These are phyloP conservation scores for Allantophomopsis lycopodina DNA, from an alignment of 2,329 filamentous ascomycete genomes.

Conservation along the genomic window DNA sequence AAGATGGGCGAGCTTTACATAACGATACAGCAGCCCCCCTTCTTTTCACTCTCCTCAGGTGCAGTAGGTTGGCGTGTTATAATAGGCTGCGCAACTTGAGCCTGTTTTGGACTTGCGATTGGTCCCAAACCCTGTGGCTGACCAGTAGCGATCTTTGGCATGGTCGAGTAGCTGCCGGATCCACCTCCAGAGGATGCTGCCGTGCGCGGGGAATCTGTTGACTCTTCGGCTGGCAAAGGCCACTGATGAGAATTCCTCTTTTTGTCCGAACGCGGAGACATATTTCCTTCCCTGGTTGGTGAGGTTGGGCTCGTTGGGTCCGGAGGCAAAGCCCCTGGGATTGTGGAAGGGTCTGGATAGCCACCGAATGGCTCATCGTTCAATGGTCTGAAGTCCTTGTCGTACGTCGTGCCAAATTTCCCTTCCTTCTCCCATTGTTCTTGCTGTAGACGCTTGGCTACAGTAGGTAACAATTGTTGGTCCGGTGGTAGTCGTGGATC, in stretches of 20 bases:
- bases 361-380: conserved; percentile 40
- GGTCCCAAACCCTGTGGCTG: conserved; percentile 18
- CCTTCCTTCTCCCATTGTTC: conserved; percentile 93
- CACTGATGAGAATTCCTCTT: conserved; percentile 31
- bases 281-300: conserved; percentile 11
- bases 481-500: conserved; percentile 89
- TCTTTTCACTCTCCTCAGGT: conserved; percentile 31
- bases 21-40: conserved; percentile 34
- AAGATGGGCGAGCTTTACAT: conserved; percentile 23
- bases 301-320: background rate
- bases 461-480: conserved; percentile 88
- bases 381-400: conserved; percentile 74
- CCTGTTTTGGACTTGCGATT: conserved; percentile 9
- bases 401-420: conserved; percentile 72
- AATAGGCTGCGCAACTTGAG: conserved; percentile 24
- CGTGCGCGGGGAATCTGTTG: conserved; percentile 28
- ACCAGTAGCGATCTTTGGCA: conserved; percentile 19
- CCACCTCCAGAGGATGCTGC: conserved; percentile 23
- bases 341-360: conserved; percentile 19
- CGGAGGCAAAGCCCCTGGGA: background rate
- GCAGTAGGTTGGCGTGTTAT: conserved; percentile 32
- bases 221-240: conserved; percentile 40
- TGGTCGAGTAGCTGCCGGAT: conserved; percentile 29
- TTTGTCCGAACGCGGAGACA: conserved; percentile 13
- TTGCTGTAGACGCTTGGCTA: conserved; percentile 81